Conservation (phyloP, 192 early-diverging fungal species). For the Linnemannia elongata region DNA sequence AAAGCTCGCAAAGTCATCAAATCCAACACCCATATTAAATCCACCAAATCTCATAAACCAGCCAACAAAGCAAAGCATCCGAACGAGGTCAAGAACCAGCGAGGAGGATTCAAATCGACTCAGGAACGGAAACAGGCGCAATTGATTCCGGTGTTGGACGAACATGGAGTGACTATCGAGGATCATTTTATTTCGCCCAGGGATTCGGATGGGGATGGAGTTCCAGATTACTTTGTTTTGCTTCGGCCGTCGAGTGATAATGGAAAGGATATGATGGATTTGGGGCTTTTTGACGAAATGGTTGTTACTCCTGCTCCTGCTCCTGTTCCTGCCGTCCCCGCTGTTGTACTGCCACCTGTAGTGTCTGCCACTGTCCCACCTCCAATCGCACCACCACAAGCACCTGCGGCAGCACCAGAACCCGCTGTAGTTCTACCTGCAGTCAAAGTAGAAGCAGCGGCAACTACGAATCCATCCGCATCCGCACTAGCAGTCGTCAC, state of each 20-base stretch:
- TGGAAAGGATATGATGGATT: conserved; percentile 33
- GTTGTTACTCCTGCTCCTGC: not conserved
- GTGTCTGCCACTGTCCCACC: not conserved
- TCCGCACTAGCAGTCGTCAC: not conserved
- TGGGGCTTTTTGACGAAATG: conserved; percentile 50
- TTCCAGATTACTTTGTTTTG: conserved; percentile 47
- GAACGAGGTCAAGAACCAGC: conserved; percentile 24
- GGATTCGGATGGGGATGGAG: conserved; percentile 45
- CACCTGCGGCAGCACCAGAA: not conserved
- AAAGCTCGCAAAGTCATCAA: conserved; percentile 12
- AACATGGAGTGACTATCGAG: conserved; percentile 37
- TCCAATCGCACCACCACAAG: not conserved
- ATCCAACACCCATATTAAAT: not conserved
- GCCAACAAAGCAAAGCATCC: conserved; percentile 5
- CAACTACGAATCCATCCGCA: not conserved
- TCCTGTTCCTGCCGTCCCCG: too few relatives aligned
- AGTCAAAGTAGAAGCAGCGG: not conserved
- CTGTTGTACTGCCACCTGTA: not conserved
- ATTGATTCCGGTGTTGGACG: conserved; percentile 38
- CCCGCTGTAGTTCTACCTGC: not conserved
- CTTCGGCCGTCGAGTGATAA: conserved; percentile 23
- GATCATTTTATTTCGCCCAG: conserved; percentile 53
- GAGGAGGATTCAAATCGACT: conserved; percentile 45
- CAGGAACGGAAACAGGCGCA: conserved; percentile 44
- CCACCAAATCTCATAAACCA: not conserved